These are phyloP conservation scores for Salvia splendens DNA, from an alignment of 257 asterid species.

Conservation along the genomic window DNA sequence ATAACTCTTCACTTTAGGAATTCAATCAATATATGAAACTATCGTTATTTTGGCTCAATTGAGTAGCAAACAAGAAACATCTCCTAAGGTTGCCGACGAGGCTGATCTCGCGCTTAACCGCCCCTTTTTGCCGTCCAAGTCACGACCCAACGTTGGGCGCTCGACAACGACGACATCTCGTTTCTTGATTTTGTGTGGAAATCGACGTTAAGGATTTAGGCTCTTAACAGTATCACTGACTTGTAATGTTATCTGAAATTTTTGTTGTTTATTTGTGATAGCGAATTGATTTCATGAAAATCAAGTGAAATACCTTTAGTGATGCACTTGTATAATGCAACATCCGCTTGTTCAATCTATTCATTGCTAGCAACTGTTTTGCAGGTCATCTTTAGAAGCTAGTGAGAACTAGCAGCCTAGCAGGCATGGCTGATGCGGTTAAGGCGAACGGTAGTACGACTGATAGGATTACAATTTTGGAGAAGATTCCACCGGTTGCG, in stretches of 20 bases:
- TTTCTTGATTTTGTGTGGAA: too few species aligned
- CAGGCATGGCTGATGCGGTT: slow-evolving; percentile 50
- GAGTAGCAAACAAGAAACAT: too few species aligned
- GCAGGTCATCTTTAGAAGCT: slow-evolving; percentile 6
- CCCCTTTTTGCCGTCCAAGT: too few species aligned
- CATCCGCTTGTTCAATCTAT: not conserved
- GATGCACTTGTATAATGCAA: not conserved
- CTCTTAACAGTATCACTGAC: slow-evolving; percentile 3
- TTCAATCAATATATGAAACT: too few species aligned
- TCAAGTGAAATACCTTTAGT: slow-evolving; percentile 12
- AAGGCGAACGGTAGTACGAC: slow-evolving; percentile 40
- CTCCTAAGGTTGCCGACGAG: too few species aligned
- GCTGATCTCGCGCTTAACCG: too few species aligned
- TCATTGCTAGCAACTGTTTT: slow-evolving; percentile 1
- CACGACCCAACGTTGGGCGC: too few species aligned
- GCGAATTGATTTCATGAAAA: slow-evolving; percentile 10
- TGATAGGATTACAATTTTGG: slow-evolving; percentile 38
- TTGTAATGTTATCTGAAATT: not conserved
- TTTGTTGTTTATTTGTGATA: not conserved
- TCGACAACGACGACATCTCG: too few species aligned
- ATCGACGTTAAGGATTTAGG: too few species aligned
- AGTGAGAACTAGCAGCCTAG: slow-evolving; percentile 20
- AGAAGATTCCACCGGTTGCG: slow-evolving; percentile 60
- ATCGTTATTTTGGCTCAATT: too few species aligned
- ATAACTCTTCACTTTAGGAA: too few species aligned